Percentiles rank a stretch among this genome's conserved stretches.
These are phyloP conservation scores for Medicago lupulina DNA, from an alignment of 306 rosid genomes.

Conservation along the genomic window DNA sequence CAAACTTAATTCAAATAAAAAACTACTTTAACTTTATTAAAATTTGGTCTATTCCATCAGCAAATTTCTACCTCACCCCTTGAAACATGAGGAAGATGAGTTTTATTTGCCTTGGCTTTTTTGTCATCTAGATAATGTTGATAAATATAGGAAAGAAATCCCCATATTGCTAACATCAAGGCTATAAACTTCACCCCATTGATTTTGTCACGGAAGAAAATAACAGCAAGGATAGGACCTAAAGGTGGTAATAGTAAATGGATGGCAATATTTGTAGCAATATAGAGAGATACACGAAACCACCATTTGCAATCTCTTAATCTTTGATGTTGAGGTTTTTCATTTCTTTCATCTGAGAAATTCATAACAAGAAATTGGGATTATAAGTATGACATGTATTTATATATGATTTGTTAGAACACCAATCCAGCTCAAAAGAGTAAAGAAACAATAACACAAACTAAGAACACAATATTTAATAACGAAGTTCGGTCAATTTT, in stretches of 20 bases:
- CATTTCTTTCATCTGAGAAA: conserved; percentile 43
- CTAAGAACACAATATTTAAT: background rate
- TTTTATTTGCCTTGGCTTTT: conserved; percentile 45
- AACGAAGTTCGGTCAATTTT: background rate
- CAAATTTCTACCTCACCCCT: conserved; percentile 39
- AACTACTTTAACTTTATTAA: background rate
- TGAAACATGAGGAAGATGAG: conserved; percentile 34
- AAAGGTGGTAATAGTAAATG: conserved; percentile 56
- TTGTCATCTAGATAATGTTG: conserved; percentile 60
- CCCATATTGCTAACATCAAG: conserved; percentile 66
- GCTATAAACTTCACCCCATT: conserved; percentile 60
- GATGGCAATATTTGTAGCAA: conserved; percentile 55
- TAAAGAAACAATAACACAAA: background rate
- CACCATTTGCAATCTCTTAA: conserved; percentile 55
- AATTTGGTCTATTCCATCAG: conserved; percentile 35
- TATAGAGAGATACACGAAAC: conserved; percentile 53
- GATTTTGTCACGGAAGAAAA: conserved; percentile 60
- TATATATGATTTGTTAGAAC: background rate
- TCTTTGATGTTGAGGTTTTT: conserved; percentile 29
- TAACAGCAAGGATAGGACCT: conserved; percentile 56
- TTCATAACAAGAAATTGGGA: background rate
- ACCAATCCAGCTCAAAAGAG: background rate
- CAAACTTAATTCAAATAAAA: background rate
- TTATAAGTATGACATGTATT: background rate
- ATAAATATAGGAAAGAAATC: conserved; percentile 63